phyloP scores from a whole-genome alignment of 129 eudicot genomes.

The Centella asiatica region DNA sequence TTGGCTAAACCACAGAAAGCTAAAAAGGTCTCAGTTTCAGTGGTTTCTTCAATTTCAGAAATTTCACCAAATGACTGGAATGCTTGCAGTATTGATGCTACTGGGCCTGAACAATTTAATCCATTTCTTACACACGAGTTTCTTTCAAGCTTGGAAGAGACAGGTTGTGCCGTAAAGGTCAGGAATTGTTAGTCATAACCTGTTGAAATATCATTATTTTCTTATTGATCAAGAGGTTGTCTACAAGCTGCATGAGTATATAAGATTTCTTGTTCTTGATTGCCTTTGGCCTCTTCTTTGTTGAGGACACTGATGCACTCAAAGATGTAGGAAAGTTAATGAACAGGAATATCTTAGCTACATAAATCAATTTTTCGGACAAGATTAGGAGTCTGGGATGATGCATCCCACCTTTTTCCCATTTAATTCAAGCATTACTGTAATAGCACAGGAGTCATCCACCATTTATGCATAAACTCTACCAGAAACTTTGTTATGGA shows the following conservation, averaged over 20 bases:
- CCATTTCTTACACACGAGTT: constrained; percentile 90
- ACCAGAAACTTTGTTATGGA: not conserved
- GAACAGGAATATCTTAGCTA: too few relatives aligned
- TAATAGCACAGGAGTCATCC: too few relatives aligned
- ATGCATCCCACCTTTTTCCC: too few relatives aligned
- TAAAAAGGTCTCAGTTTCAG: constrained; percentile 61
- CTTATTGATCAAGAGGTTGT: too few relatives aligned
- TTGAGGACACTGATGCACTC: too few relatives aligned
- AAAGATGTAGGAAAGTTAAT: too few relatives aligned
- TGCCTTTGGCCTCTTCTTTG: too few relatives aligned
- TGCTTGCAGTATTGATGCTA: constrained; percentile 73
- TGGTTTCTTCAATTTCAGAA: constrained; percentile 75
- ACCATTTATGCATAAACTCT: not conserved
- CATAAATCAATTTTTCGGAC: too few relatives aligned
- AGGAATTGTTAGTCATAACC: constrained; percentile 13
- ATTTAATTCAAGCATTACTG: too few relatives aligned
- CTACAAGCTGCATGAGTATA: too few relatives aligned
- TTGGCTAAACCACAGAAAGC: constrained; percentile 17
- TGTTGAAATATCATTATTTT: not conserved
- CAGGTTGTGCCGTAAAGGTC: constrained; percentile 79
- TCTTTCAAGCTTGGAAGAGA: constrained; percentile 92
- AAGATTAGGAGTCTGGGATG: too few relatives aligned
- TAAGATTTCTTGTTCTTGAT: too few relatives aligned
- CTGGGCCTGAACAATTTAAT: constrained; percentile 59
- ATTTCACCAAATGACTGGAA: constrained; percentile 77